A percentile compares a stretch with the other conserved stretches of the same genome.
Conservation (phyloP, 2,329 filamentous ascomycete genomes). For the Diaporthe longicolla region DNA sequence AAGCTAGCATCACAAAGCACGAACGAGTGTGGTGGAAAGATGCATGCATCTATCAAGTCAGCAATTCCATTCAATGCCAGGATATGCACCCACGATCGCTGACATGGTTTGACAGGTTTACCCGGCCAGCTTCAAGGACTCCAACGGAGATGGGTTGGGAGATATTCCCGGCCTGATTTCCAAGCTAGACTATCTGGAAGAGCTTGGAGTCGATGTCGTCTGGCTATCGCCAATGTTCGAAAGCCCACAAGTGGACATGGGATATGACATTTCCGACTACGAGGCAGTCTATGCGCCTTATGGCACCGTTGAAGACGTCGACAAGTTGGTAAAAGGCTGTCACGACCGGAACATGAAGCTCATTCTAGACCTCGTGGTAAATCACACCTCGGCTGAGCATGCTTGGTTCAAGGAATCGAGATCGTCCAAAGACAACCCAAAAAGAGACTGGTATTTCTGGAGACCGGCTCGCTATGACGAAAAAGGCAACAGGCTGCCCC, state of each 20-base stretch:
- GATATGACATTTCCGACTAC: constrained; percentile 81
- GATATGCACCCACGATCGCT: neutral
- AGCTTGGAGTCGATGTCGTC: constrained; percentile 73
- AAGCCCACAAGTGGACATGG: constrained; percentile 77
- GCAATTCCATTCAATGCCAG: too few species aligned
- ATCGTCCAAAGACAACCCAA: constrained; percentile 63
- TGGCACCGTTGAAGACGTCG: constrained; percentile 76
- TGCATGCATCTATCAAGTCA: constrained; percentile 55
- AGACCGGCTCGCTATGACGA: constrained; percentile 67
- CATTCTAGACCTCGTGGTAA: constrained; percentile 80
- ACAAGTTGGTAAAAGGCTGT: constrained; percentile 71
- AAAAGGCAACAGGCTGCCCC: constrained; percentile 68
- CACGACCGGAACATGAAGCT: constrained; percentile 75
- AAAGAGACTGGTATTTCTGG: constrained; percentile 78
- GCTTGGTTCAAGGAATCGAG: constrained; percentile 71
- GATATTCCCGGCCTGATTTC: constrained; percentile 67
- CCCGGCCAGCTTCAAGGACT: constrained; percentile 71
- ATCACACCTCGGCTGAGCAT: constrained; percentile 73
- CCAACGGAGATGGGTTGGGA: constrained; percentile 66
- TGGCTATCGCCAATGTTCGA: constrained; percentile 69
- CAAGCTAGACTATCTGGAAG: constrained; percentile 74
- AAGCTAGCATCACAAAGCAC: neutral
- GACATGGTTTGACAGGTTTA: constrained; percentile 60
- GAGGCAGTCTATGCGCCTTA: constrained; percentile 76
- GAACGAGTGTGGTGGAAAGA: constrained; percentile 62